phyloP scores from a whole-genome alignment of 2,329 filamentous ascomycete species.

The Ilyonectria robusta region DNA sequence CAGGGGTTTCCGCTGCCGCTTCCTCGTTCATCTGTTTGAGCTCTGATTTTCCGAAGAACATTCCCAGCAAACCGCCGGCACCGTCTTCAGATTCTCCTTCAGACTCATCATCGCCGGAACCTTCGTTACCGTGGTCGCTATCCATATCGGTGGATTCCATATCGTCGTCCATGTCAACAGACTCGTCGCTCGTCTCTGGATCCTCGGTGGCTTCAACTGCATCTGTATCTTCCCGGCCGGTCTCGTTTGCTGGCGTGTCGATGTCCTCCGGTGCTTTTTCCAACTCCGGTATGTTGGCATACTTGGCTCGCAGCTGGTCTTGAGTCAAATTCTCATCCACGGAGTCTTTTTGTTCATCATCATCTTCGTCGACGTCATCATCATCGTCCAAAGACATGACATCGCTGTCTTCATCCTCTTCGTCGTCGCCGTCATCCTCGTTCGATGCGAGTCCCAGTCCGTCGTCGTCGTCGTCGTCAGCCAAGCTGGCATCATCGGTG shows the following conservation, averaged over 20 bases:
- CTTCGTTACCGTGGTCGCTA: constrained; percentile 59
- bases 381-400: constrained; percentile 76
- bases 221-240: constrained; percentile 41
- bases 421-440: constrained; percentile 57
- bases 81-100: constrained; percentile 60
- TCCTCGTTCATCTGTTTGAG: constrained; percentile 66
- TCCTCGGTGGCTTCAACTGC: constrained; percentile 43
- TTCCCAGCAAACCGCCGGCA: constrained; percentile 66
- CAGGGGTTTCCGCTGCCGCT: constrained; percentile 39
- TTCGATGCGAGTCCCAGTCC: constrained; percentile 53
- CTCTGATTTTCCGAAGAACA: constrained; percentile 73
- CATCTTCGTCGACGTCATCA: constrained; percentile 71
- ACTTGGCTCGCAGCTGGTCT: constrained; percentile 78
- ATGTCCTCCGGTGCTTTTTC: constrained; percentile 49
- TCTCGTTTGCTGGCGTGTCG: constrained; percentile 40
- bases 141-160: constrained; percentile 70
- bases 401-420: constrained; percentile 60
- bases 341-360: constrained; percentile 65
- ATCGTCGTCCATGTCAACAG: constrained; percentile 78
- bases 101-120: constrained; percentile 60
- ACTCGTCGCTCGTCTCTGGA: constrained; percentile 72
- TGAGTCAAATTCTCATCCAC: constrained; percentile 77
- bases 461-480: constrained; percentile 52
- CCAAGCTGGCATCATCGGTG: constrained; percentile 61
- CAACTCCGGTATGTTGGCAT: constrained; percentile 72